These are phyloP conservation scores for Cladosporium phlei DNA, from an alignment of 2,329 filamentous ascomycete species.

Conservation along the genomic window DNA sequence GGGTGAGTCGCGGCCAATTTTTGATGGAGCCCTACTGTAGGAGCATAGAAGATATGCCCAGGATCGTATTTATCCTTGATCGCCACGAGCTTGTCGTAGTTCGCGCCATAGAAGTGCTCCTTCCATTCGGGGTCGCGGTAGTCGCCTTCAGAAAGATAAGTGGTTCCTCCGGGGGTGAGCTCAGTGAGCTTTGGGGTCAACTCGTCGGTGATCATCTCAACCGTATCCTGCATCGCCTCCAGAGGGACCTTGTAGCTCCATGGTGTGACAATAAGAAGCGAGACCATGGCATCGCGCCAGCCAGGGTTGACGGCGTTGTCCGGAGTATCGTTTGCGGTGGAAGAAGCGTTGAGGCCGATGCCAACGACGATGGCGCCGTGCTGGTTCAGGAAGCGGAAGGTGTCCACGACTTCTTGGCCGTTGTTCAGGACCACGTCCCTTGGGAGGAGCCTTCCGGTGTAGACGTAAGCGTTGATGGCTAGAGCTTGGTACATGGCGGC, in stretches of 20 bases:
- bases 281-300: slow-evolving; percentile 35
- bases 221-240: slow-evolving; percentile 33
- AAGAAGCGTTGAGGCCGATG: slow-evolving; percentile 37
- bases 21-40: slow-evolving; percentile 24
- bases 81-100: slow-evolving; percentile 33
- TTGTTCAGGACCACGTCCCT: slow-evolving; percentile 31
- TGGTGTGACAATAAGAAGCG: slow-evolving; percentile 33
- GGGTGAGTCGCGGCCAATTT: neutral
- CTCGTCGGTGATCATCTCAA: slow-evolving; percentile 37
- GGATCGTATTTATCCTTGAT: slow-evolving; percentile 43
- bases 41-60: slow-evolving; percentile 37
- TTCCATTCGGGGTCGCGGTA: slow-evolving; percentile 39
- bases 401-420: slow-evolving; percentile 25
- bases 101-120: slow-evolving; percentile 39
- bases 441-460: slow-evolving; percentile 32
- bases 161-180: slow-evolving; percentile 36
- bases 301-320: slow-evolving; percentile 39
- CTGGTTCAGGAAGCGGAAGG: slow-evolving; percentile 33
- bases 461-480: slow-evolving; percentile 27
- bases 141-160: slow-evolving; percentile 33
- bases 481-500: slow-evolving; percentile 29
- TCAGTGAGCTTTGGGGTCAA: slow-evolving; percentile 37
- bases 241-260: slow-evolving; percentile 38
- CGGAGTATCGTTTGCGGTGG: slow-evolving; percentile 28
- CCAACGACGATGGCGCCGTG: slow-evolving; percentile 35